phyloP scores from a whole-genome alignment of 441 rosid genomes.

The Capsella rubella region DNA sequence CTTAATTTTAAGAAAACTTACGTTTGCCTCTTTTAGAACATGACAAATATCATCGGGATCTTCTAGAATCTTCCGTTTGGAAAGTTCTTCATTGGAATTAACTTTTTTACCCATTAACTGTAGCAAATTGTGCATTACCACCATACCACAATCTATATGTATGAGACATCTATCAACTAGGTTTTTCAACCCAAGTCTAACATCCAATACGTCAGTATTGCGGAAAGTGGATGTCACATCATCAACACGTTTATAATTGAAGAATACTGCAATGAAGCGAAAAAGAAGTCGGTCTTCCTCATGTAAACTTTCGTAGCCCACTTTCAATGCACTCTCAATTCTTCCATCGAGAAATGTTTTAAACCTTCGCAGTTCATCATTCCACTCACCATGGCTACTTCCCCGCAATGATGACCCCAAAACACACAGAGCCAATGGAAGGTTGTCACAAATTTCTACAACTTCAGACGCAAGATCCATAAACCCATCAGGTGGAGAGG shows the following conservation, averaged over 20 bases:
- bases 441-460: neutral
- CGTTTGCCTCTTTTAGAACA: too few species aligned
- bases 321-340: neutral
- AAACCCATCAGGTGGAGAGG: neutral
- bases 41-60: too few species aligned
- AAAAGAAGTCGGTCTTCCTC: slow-evolving; percentile 4
- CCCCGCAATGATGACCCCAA: neutral
- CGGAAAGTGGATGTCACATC: neutral
- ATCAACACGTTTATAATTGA: neutral
- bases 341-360: neutral
- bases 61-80: too few species aligned
- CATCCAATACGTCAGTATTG: neutral
- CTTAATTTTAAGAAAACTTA: too few species aligned
- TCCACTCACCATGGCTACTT: neutral
- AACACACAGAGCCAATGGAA: neutral
- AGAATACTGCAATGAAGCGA: slow-evolving; percentile 6
- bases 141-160: neutral
- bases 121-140: slow-evolving; percentile 44
- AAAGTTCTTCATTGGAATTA: neutral
- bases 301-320: slow-evolving; percentile 5
- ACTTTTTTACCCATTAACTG: slow-evolving; percentile 22
- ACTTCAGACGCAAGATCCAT: too few species aligned
- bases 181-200: neutral
- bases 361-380: neutral
- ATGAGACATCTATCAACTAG: slow-evolving; percentile 1